Evolutionary conservation across 495 filamentous ascomycete genomes (phyloP).

Genomic region (Diplogelasinospora grovesii): DNA sequence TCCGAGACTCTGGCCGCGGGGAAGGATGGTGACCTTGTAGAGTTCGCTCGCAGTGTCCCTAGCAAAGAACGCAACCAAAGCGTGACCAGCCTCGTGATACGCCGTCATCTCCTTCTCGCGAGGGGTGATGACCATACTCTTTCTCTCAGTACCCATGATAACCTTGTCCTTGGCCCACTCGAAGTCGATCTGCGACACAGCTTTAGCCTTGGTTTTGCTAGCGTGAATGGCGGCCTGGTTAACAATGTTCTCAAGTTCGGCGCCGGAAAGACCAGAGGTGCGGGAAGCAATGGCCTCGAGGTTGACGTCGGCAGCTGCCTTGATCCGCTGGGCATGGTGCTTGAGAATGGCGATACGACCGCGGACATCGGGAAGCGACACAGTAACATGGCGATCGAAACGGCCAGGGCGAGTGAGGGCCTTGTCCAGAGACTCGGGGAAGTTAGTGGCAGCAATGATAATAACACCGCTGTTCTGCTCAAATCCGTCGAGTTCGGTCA

Average conservation of each 20-base stretch:
- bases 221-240: conserved; percentile 94
- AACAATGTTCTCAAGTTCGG: conserved; percentile 90
- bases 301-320: conserved; percentile 71
- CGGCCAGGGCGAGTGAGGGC: conserved; percentile 89
- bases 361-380: conserved; percentile 90
- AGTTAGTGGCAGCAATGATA: conserved; percentile 92
- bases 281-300: conserved; percentile 73
- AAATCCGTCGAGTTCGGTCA: conserved; percentile 97
- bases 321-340: conserved; percentile 85
- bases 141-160: conserved; percentile 91
- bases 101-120: conserved; percentile 86
- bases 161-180: conserved; percentile 99
- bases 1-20: conserved; percentile 77
- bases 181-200: conserved; percentile 72
- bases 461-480: conserved; percentile 90
- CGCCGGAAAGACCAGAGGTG: conserved; percentile 88
- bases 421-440: conserved; percentile 88
- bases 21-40: conserved; percentile 96
- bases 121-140: conserved; percentile 77
- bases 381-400: conserved; percentile 85
- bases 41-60: conserved; percentile 59
- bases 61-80: conserved; percentile 79
- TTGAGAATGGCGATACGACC: conserved; percentile 86
- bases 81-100: conserved; percentile 96
- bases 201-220: conserved; percentile 65